Percentiles rank a stretch among this genome's conserved stretches.
Evolutionary conservation across 2,329 filamentous ascomycete genomes (phyloP).

Genomic region (Penicillium capsulatum): DNA sequence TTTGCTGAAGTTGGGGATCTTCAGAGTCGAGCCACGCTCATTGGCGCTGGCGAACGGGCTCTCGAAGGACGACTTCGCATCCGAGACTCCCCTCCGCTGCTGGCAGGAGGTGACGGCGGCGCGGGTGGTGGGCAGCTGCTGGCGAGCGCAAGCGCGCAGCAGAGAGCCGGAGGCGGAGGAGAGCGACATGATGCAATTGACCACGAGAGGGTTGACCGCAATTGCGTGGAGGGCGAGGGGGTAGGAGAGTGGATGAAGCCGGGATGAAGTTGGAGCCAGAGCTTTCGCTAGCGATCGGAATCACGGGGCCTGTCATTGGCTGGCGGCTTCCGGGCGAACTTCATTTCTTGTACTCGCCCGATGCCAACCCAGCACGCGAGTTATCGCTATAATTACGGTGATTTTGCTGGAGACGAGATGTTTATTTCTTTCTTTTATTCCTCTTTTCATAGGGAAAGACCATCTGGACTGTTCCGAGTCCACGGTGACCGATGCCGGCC

Average conservation of each 20-base stretch:
- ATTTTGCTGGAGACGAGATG: no score
- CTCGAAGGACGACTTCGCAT: constrained; percentile 45
- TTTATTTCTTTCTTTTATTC: no score
- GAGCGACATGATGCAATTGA: constrained; percentile 47
- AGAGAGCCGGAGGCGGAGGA: constrained; percentile 64
- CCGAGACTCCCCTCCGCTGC: constrained; percentile 39
- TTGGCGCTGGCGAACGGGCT: constrained; percentile 54
- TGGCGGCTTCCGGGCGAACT: constrained; percentile 15
- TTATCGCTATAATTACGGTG: no score
- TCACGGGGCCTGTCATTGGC: constrained; percentile 41
- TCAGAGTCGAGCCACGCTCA: constrained; percentile 52
- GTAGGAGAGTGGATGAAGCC: constrained; percentile 34
- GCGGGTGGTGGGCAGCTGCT: constrained; percentile 43
- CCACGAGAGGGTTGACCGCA: constrained; percentile 33
- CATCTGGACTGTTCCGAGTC: constrained; percentile 5
- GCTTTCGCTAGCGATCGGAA: constrained; percentile 42
- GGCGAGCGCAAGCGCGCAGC: constrained; percentile 55
- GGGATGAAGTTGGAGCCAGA: constrained; percentile 40
- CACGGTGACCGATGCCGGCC: constrained; percentile 9
- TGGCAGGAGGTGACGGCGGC: constrained; percentile 41
- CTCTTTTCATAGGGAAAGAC: no score
- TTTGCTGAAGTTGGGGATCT: constrained; percentile 84
- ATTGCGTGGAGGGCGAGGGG: constrained; percentile 30
- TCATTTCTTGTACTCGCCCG: constrained; percentile 3
- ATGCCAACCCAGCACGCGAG: neutral